A percentile compares a stretch with the other conserved stretches of the same genome.
These are phyloP conservation scores for Trichoderma oligosporum DNA, from an alignment of 2,329 filamentous ascomycete species.

Conservation along the genomic window DNA sequence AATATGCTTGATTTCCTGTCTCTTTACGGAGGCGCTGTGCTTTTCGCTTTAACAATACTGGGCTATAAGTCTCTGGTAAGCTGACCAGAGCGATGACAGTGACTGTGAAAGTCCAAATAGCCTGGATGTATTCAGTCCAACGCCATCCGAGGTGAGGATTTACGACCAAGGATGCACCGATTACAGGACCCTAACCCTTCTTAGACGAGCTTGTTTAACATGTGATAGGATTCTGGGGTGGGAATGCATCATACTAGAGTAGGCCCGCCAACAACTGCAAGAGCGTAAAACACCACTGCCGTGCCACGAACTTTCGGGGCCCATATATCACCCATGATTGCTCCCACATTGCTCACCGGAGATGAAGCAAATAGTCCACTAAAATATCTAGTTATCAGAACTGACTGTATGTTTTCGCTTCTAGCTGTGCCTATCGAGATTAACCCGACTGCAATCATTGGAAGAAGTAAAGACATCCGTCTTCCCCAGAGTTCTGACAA, in stretches of 20 bases:
- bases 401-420: conserved; percentile 52
- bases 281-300: conserved; percentile 58
- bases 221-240: too few relatives aligned
- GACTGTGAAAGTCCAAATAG: conserved; percentile 53
- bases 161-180: conserved; percentile 35
- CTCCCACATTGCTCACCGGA: conserved; percentile 57
- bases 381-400: conserved; percentile 62
- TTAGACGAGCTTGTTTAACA: background rate
- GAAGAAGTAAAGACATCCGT: conserved; percentile 40
- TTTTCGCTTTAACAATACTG: conserved; percentile 52
- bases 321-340: conserved; percentile 60
- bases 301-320: conserved; percentile 48
- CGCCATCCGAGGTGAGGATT: conserved; percentile 42
- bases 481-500: conserved; percentile 54
- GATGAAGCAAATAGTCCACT: conserved; percentile 59
- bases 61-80: conserved; percentile 56
- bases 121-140: conserved; percentile 49
- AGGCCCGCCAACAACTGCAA: conserved; percentile 56
- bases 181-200: conserved; percentile 30
- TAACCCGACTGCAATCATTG: conserved; percentile 42
- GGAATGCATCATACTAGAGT: conserved; percentile 35
- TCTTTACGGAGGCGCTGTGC: conserved; percentile 52
- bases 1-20: conserved; percentile 46
- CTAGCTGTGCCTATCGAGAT: conserved; percentile 61
- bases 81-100: conserved; percentile 49